Evolutionary conservation across 2,329 filamentous ascomycete species (phyloP), one percentile per base, ranked within the genome.

Genomic region (Colletotrichum euphorbiae): DNA sequence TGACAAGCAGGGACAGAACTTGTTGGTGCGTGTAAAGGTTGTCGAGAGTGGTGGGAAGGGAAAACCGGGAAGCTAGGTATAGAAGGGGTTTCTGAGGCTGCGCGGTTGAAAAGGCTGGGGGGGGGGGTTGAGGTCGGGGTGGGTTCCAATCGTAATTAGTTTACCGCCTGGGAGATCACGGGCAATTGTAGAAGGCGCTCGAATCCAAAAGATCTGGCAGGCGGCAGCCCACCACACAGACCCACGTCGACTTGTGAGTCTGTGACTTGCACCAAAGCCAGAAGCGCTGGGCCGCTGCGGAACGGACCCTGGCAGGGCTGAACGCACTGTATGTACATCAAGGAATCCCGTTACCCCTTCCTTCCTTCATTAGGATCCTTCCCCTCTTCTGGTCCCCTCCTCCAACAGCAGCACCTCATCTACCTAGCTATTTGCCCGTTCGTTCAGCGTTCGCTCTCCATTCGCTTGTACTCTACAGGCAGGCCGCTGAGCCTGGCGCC

Each of bases 171-270:
- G 46, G 60, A 51, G 66, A 67, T 69, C 67, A 69, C 67, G 67
- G 67, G 67, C 67, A 57, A 62, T 69, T 69, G 63, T 67, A 62
- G 67, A 67, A 69, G 43, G 67, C 63, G 67, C 66, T 69, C 66
- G 67, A 68, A 68, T 52, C 65, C 54, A n/a, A 67, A 69, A 69
- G 67, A 69, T 69, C 45, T 57, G 55, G 62, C 19, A 61, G 42
- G 57, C 17, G 42, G 57, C 17, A 69, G 52, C 56, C 67, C 67
- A 67, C 67, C 52, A 67, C 42, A 31, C 31, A 21, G n/a, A 38
- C 40, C 15, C 28, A 15, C 31, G 24, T 31, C n/a, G 21, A 17
- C 33, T 55, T 33, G 1, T 24, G 21, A 24, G 3, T 24, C n/a
- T 24, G 21, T 28, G 24, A 42, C 54, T 17, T 40, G 13, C 31